Conservation (phyloP, 352 stramenopile species). For the Phytophthora multivora region DNA sequence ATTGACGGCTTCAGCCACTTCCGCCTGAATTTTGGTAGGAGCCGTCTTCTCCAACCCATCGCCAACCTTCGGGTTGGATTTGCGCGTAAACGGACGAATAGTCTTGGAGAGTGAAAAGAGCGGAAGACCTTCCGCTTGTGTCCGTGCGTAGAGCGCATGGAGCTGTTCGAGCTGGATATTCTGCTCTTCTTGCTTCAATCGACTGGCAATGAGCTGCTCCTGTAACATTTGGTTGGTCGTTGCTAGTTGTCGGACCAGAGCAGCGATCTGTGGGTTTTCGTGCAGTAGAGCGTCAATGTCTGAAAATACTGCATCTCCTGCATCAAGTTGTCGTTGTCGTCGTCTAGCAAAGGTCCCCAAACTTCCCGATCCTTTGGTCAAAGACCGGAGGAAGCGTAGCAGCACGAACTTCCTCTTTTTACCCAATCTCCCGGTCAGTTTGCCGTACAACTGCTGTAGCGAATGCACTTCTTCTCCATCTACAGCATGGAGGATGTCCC, state of each 20-base stretch:
- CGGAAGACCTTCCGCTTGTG: constrained; percentile 37
- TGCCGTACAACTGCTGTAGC: constrained; percentile 39
- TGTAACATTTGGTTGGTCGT: constrained; percentile 50
- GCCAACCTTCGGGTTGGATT: neutral
- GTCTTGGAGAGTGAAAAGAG: constrained; percentile 48
- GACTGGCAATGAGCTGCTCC: constrained; percentile 53
- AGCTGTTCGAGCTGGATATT: constrained; percentile 70
- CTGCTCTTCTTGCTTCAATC: constrained; percentile 62
- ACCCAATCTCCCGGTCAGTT: constrained; percentile 10
- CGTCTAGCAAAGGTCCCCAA: neutral
- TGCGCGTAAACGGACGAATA: constrained; percentile 40
- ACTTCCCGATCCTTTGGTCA: neutral
- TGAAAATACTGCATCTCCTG: neutral
- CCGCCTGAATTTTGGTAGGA: constrained; percentile 39
- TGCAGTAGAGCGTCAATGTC: constrained; percentile 15
- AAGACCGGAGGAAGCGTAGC: constrained; percentile 42
- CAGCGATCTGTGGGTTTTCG: constrained; percentile 31
- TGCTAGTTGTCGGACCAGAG: constrained; percentile 49
- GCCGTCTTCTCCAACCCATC: constrained; percentile 18
- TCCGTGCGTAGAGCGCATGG: constrained; percentile 58
- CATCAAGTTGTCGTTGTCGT: neutral
- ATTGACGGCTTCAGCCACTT: constrained; percentile 57
- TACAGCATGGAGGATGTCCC: constrained; percentile 49
- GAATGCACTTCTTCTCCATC: constrained; percentile 43
- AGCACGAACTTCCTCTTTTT: constrained; percentile 38